phyloP scores from a whole-genome alignment of 2,329 filamentous ascomycete genomes.

The Cercospora zeina region DNA sequence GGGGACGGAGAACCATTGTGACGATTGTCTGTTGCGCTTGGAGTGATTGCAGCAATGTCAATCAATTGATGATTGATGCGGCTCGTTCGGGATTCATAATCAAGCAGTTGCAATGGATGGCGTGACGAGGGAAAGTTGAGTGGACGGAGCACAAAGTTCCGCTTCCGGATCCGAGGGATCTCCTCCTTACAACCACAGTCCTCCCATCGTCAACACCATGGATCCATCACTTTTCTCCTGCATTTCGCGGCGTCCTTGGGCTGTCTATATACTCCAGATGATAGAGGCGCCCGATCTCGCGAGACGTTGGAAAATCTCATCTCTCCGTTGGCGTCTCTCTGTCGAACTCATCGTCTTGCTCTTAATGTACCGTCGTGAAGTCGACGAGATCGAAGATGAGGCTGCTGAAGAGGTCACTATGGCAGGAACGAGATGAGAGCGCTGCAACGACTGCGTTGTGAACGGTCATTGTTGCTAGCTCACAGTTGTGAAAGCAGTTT shows the following conservation, averaged over 20 bases:
- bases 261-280: conserved; percentile 16
- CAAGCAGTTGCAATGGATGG: neutral
- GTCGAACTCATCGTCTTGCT: conserved; percentile 21
- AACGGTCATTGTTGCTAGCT: conserved; percentile 11
- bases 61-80: neutral
- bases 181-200: conserved; percentile 8
- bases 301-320: conserved; percentile 20
- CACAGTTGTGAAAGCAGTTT: conserved; percentile 10
- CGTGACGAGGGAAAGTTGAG: conserved; percentile 3
- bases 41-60: neutral
- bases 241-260: conserved; percentile 9
- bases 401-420: conserved; percentile 1
- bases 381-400: neutral
- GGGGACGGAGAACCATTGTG: conserved; percentile 12
- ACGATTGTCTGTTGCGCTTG: conserved; percentile 5
- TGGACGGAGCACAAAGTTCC: conserved; percentile 7
- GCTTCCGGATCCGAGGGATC: neutral
- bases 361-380: conserved; percentile 13
- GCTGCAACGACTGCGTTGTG: conserved; percentile 15
- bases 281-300: conserved; percentile 8
- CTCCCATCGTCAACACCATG: conserved; percentile 12
- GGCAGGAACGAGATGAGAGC: conserved; percentile 19
- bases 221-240: conserved; percentile 12
- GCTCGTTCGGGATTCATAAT: neutral
- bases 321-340: conserved; percentile 12